A percentile compares a stretch with the other conserved stretches of the same genome.
Conservation (phyloP, 75 land plant genomes). For the Pinus taeda region DNA sequence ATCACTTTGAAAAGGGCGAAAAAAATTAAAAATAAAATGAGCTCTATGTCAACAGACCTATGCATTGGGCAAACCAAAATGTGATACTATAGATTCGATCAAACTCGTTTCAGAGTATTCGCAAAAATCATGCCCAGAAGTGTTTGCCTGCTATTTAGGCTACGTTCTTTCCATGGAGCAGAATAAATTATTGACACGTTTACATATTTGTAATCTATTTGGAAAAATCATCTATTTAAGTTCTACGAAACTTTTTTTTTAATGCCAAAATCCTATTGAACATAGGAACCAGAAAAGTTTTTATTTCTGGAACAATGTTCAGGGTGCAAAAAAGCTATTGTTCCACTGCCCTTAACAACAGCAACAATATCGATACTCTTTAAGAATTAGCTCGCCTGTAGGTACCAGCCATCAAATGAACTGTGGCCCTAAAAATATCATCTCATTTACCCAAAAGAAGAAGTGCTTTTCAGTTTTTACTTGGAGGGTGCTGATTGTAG, state of each 20-base stretch:
- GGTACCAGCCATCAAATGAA: background rate
- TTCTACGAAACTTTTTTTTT: background rate
- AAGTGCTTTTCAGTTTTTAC: conserved; percentile 7
- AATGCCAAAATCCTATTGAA: background rate
- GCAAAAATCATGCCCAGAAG: too few relatives aligned
- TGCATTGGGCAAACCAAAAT: too few relatives aligned
- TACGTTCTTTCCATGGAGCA: too few relatives aligned
- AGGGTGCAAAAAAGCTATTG: background rate
- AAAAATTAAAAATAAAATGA: too few relatives aligned
- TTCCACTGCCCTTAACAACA: background rate
- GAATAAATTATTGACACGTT: too few relatives aligned
- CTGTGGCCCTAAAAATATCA: background rate
- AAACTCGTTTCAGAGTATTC: too few relatives aligned
- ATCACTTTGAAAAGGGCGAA: too few relatives aligned
- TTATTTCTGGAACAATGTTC: background rate
- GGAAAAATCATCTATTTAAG: background rate
- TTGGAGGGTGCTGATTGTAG: conserved; percentile 30
- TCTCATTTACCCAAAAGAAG: background rate
- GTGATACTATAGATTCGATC: too few relatives aligned
- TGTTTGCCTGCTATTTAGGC: too few relatives aligned
- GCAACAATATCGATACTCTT: background rate
- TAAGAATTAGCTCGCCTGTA: too few relatives aligned
- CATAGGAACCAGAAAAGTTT: background rate
- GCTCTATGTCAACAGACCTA: too few relatives aligned
- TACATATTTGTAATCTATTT: background rate